Conservation (phyloP, 257 asterid species). For the Ballota nigra region DNA sequence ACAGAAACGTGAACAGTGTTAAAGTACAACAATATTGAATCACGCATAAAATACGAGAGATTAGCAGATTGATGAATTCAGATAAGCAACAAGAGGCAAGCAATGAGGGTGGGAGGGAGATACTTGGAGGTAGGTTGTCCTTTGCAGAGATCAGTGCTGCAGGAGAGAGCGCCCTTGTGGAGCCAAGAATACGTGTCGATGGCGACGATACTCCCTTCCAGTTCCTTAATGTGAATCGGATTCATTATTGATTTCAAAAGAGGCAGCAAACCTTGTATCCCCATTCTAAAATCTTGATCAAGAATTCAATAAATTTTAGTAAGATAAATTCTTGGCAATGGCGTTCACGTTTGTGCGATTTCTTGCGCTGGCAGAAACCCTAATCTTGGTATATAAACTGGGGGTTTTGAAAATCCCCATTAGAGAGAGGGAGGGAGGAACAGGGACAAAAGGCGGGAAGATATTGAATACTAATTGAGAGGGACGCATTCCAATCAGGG, state of each 20-base stretch:
- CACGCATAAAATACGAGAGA: background rate
- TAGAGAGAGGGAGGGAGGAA: conserved; percentile 1
- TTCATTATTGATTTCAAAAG: conserved; percentile 89
- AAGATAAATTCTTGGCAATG: conserved; percentile 7
- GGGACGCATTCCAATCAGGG: background rate
- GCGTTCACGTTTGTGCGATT: background rate
- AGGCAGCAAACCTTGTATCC: conserved; percentile 85
- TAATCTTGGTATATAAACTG: conserved; percentile 9
- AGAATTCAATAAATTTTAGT: conserved; percentile 17
- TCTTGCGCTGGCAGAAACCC: conserved; percentile 22
- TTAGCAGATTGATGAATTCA: background rate
- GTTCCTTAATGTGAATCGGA: conserved; percentile 75
- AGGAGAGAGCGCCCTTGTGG: conserved; percentile 95
- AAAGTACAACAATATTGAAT: background rate
- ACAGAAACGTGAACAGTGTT: background rate
- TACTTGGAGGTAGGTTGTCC: conserved; percentile 87
- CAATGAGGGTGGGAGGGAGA: background rate
- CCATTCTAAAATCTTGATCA: conserved; percentile 44
- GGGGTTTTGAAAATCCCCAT: conserved; percentile 22
- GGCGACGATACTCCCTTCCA: conserved; percentile 77
- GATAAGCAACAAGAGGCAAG: background rate
- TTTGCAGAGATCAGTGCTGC: conserved; percentile 96
- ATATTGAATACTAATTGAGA: background rate
- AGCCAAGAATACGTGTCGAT: conserved; percentile 97
- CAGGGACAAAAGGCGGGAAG: conserved; percentile 40